Conservation (phyloP, 805 yeast species). For the Tetrapisispora fleetii region DNA sequence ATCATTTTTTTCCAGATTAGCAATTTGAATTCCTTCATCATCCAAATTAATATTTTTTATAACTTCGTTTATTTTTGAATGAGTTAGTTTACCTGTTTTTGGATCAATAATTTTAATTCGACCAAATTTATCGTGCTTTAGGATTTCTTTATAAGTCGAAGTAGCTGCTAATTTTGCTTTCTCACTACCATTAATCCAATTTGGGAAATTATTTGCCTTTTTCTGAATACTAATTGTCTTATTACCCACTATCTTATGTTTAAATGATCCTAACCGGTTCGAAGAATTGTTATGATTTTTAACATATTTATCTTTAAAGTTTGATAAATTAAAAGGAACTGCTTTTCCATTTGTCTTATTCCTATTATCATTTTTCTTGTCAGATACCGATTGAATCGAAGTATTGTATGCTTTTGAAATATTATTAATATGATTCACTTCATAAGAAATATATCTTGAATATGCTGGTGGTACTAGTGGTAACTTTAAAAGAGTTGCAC, state of each 20-base stretch:
- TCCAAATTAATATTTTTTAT: constrained; percentile 21
- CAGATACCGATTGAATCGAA: background rate
- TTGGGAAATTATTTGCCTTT: constrained; percentile 9
- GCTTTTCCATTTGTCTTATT: background rate
- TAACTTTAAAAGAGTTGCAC: background rate
- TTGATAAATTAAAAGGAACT: background rate
- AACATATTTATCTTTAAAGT: background rate
- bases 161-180: constrained; percentile 25
- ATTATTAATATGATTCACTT: background rate
- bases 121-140: constrained; percentile 19
- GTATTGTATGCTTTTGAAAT: background rate
- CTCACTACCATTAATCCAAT: constrained; percentile 25
- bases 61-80: constrained; percentile 16
- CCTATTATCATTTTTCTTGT: background rate
- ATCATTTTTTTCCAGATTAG: constrained; percentile 12
- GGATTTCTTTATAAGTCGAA: constrained; percentile 11
- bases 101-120: constrained; percentile 15
- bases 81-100: constrained; percentile 14
- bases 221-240: background rate
- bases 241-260: background rate
- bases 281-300: background rate
- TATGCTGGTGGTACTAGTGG: background rate
- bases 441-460: background rate
- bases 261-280: background rate
- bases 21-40: constrained; percentile 18